These are phyloP conservation scores for Ophiostoma sp. DNA, from an alignment of 2,329 filamentous ascomycete genomes.

Conservation along the genomic window DNA sequence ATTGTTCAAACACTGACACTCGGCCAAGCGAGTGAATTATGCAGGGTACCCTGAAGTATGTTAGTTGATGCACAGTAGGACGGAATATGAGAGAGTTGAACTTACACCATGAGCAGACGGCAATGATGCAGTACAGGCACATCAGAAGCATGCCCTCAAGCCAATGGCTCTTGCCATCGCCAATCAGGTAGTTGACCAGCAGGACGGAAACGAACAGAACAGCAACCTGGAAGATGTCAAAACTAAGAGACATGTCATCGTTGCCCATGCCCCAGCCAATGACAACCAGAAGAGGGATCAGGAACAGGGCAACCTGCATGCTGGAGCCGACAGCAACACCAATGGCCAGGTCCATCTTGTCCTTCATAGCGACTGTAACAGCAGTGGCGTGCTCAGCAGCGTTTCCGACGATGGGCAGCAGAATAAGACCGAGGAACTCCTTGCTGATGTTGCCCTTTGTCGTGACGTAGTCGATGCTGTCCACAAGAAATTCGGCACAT, in stretches of 20 bases:
- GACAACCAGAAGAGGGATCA: slow-evolving; percentile 70
- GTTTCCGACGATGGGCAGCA: slow-evolving; percentile 73
- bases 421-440: slow-evolving; percentile 70
- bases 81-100: background rate
- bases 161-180: slow-evolving; percentile 78
- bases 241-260: slow-evolving; percentile 73
- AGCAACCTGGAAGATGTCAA: slow-evolving; percentile 85
- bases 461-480: slow-evolving; percentile 63
- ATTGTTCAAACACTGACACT: background rate
- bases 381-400: slow-evolving; percentile 76
- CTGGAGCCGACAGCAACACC: slow-evolving; percentile 74
- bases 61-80: background rate
- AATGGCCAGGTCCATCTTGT: slow-evolving; percentile 80
- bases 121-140: slow-evolving; percentile 75
- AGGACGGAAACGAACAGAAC: slow-evolving; percentile 78
- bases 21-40: background rate
- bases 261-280: slow-evolving; percentile 70
- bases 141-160: slow-evolving; percentile 72
- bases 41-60: slow-evolving; percentile 23
- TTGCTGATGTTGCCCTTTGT: slow-evolving; percentile 54
- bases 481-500: slow-evolving; percentile 70
- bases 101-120: slow-evolving; percentile 57
- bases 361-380: slow-evolving; percentile 73
- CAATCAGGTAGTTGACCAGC: slow-evolving; percentile 79
- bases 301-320: slow-evolving; percentile 75